phyloP scores from a whole-genome alignment of 768 basidiomycete genomes.

The Leucogyrophana mollusca region DNA sequence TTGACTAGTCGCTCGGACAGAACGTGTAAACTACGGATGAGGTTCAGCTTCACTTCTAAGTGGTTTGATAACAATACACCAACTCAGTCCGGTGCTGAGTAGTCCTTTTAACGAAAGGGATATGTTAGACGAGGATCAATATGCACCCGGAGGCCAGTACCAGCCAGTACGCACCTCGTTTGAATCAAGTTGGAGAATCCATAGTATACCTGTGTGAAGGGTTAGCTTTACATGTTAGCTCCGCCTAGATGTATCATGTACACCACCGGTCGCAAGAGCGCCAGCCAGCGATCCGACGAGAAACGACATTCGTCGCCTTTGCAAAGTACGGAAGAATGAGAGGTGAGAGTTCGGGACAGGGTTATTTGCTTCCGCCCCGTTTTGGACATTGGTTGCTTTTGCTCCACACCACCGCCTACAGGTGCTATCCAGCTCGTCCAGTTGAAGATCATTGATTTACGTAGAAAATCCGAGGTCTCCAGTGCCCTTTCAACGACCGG shows the following conservation, averaged over 20 bases:
- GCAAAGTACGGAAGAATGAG: too few relatives aligned
- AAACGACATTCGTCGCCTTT: conserved; percentile 67
- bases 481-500: too few relatives aligned
- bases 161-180: conserved; percentile 40
- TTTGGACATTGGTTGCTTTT: too few relatives aligned
- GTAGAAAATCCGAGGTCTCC: too few relatives aligned
- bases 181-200: conserved; percentile 68
- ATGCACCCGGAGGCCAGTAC: conserved; percentile 1
- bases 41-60: neutral
- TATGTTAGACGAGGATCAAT: conserved; percentile 3
- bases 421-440: too few relatives aligned
- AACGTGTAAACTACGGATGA: conserved; percentile 40
- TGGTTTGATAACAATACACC: conserved; percentile 18
- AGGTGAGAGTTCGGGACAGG: too few relatives aligned
- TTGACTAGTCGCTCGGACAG: conserved; percentile 52
- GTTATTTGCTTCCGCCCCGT: too few relatives aligned
- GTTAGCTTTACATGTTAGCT: neutral
- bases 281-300: conserved; percentile 68
- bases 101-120: conserved; percentile 38
- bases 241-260: conserved; percentile 21
- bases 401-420: too few relatives aligned
- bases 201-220: conserved; percentile 55
- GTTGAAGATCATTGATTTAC: too few relatives aligned
- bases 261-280: conserved; percentile 66
- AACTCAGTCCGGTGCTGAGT: conserved; percentile 57